Evolutionary conservation across 352 stramenopile species (phyloP), one percentile per base, ranked within the genome.

Genomic region (Pythium utonaiense): DNA sequence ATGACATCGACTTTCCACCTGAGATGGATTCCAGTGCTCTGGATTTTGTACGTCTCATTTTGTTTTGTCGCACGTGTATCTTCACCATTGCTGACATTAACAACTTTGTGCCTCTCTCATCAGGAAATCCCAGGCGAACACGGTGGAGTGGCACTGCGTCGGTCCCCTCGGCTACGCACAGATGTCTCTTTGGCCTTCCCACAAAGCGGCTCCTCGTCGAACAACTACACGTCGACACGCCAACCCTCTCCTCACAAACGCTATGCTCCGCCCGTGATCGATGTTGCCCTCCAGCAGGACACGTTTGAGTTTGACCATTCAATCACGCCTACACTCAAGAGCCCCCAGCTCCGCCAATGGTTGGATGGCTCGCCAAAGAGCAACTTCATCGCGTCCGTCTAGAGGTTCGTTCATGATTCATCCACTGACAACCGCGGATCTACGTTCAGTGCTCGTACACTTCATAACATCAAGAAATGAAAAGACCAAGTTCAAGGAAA

Each of bases 281-380:
- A 95, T 53, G 83, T 95, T 2, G 78, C 78, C 5, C 55, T 91
- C 40, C 82, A 90, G 54, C 82, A 93, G 40, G 85, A 95, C 53
- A 87, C 78, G 21, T 92, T 95, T 40, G 85, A 91, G 53, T 91
- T 95, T 42, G 85, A 95, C 51, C 78, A 91, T 45, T 91, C 83
- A 12, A 88, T 93, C 54, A 93, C 85, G 25, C 81, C 85, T n/a
- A 93, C 85, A 31, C 77, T 95, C 56, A 95, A 92, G 67, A 95
- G 85, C 34, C 85, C 85, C 25, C 83, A 95, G 66, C 57, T 95
- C 3, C 70, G 80, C 27, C 85, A 95, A 66, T 95, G 83, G 83
- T 70, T 95, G 17, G 85, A 95, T 42, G 71, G 81, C 12, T 93
- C 85, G 12, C 85, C 85, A 4, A 91, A 92, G 61, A 87, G 70